Base-by-base conservation (phyloP, 495 filamentous ascomycete species). In the Friedmanniomyces simplex region DNA sequence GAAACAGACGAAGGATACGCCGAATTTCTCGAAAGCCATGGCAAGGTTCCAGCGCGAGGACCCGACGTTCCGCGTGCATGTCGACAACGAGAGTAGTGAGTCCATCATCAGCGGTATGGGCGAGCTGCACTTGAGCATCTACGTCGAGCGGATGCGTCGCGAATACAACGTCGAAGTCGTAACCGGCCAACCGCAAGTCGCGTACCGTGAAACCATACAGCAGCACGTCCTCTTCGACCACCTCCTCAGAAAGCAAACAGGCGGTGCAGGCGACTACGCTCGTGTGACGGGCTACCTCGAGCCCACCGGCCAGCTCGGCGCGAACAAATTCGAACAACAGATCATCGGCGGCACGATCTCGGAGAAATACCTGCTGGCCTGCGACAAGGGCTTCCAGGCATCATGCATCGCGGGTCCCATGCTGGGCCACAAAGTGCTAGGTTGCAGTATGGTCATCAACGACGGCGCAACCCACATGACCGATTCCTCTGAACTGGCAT, bases 21-120 rank as follows among this genome's bases (percentile, higher is more conserved):
- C 87, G 71, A 95, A 94, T 76, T 99, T 99, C 80, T 88, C 83
- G 64, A 99, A 97, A 77, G 94, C 94, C 63, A 97, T 99, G 82
- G 89, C 89, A 63, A 88, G 94, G 62, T 99, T 99, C 83, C 93
- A 96, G 75, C 82, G 94, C 54, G 94, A 99, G 73, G 94, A 99
- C 63, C 94, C 94, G 11, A 99, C 94, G 22, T 99, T 99, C 82
- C 82, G 94, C 43, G 88, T 97, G 43, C 85, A 86, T 58, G 88
- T 94, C 66, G 94, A 99, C 66, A 73, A 76, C 36, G 94, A 99
- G 74, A 86, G 82, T 62, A 82, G 91, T 61, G 87, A 99, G 75
- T 96, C 91, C 48, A 93, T 99, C 70, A 97, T 99, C 69, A 91
- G 87, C 43, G 94, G 94, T 50, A 99, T 99, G 94, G 94, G 94